Conservation (phyloP, 1,284 basidiomycete species). For the Austropuccinia psidii region DNA sequence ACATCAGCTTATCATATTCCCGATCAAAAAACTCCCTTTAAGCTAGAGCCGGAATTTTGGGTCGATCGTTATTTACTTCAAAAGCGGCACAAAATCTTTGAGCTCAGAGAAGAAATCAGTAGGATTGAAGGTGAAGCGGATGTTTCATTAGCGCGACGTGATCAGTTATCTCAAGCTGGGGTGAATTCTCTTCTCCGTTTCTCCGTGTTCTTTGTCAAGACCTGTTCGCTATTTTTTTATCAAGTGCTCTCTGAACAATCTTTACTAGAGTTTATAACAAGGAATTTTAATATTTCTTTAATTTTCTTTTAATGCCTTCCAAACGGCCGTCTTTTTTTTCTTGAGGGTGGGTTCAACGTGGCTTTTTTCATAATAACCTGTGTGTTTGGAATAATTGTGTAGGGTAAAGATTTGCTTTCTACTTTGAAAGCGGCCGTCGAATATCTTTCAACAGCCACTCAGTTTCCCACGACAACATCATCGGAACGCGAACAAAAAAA, state of each 20-base stretch:
- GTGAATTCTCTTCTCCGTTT: not conserved
- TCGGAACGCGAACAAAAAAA: slow-evolving; percentile 15
- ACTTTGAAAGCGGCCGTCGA: slow-evolving; percentile 30
- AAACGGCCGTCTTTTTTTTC: not conserved
- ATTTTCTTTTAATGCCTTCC: too few relatives aligned
- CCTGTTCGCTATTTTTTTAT: not conserved
- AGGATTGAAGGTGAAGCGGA: slow-evolving; percentile 37
- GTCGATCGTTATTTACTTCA: slow-evolving; percentile 33
- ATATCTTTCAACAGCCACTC: slow-evolving; percentile 20
- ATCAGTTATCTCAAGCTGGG: slow-evolving; percentile 26
- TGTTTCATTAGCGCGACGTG: slow-evolving; percentile 26
- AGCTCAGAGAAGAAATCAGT: slow-evolving; percentile 32
- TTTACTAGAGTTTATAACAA: not conserved
- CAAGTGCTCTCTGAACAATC: not conserved
- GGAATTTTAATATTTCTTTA: not conserved
- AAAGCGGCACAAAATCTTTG: slow-evolving; percentile 3
- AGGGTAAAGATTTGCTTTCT: slow-evolving; percentile 32
- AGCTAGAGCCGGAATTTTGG: slow-evolving; percentile 18
- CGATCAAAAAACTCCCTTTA: slow-evolving; percentile 5
- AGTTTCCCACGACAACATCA: not conserved
- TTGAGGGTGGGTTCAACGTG: not conserved
- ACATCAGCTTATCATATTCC: not conserved
- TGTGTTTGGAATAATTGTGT: too few relatives aligned
- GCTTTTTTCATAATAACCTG: too few relatives aligned
- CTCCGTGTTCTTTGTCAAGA: not conserved